Evolutionary conservation across 768 basidiomycete genomes (phyloP), one percentile per base, ranked within the genome.

Genomic region (Podaxis sp.): DNA sequence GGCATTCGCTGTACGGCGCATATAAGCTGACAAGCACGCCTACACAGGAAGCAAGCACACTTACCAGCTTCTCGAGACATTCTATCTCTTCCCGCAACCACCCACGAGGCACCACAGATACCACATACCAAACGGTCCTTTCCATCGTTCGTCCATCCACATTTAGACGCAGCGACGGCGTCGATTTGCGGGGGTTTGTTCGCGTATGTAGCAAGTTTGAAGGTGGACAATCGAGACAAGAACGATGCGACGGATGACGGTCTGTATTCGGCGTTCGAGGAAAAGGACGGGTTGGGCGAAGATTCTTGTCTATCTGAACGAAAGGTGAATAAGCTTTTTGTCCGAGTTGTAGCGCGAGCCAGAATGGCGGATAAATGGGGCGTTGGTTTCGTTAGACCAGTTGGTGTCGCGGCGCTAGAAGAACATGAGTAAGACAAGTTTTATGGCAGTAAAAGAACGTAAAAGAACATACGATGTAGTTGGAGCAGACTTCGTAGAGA

Each of bases 71-170:
- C 91, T 64, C 83, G 83, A 59, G 69, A 80, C 84, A 93, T 83
- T n/a, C 90, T 86, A 49, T 88, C 85, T 57, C 83, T 81, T 33
- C 85, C 82, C 3, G 79, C 86, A 15, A 92, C 79, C 5, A 91
- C 86, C 91, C 91, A 93, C 36, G 89, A 89, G 11, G 80, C 79
- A 60, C 76, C 77, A 67, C 91, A 93, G 17, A 93, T 73, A 2
- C 86, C 86, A 67, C 91, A 93, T 2, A 89, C 80, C 19, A 93
- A 73, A 52, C 91, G 79, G 63, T 93, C 91, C 73, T 90, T 92
- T 47, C 90, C 90, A 56, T 92, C 86, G 64, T 94, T 94, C 24
- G 82, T 77, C 92, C 92, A 94, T 1, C 92, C 92, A 69, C 89
- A 91, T 71, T 84, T 90, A 0, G 91, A 80, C 2, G 92, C 91